Evolutionary conservation across 2,329 filamentous ascomycete species (phyloP).

Genomic region (Capronia americana): DNA sequence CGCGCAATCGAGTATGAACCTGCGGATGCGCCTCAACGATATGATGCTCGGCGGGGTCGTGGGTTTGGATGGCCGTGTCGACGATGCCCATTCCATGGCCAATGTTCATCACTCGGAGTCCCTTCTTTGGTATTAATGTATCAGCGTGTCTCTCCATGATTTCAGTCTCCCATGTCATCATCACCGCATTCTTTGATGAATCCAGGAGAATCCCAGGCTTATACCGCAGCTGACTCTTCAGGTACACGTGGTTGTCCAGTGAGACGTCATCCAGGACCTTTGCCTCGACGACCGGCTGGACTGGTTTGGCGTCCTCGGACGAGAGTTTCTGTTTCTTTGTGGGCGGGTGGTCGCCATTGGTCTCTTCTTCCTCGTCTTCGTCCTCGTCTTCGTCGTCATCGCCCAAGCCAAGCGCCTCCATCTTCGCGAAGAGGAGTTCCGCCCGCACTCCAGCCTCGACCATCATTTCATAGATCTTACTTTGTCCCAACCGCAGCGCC

Average conservation of each 20-base stretch:
- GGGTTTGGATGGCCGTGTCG: slow-evolving; percentile 20
- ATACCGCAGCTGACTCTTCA: slow-evolving; percentile 19
- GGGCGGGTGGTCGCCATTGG: background rate
- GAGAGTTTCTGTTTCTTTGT: slow-evolving; percentile 15
- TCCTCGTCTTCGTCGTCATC: background rate
- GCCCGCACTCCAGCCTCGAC: slow-evolving; percentile 16
- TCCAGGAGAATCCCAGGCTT: slow-evolving; percentile 15
- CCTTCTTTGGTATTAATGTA: slow-evolving; percentile 7
- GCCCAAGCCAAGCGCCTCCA: slow-evolving; percentile 11
- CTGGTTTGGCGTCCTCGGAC: background rate
- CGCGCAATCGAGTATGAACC: slow-evolving; percentile 8
- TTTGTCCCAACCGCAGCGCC: slow-evolving; percentile 11
- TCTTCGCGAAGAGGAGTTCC: slow-evolving; percentile 17
- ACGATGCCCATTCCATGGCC: slow-evolving; percentile 20
- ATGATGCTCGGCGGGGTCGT: slow-evolving; percentile 12
- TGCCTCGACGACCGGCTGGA: slow-evolving; percentile 7
- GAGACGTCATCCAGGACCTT: slow-evolving; percentile 18
- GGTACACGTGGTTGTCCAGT: slow-evolving; percentile 10
- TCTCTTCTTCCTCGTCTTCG: background rate
- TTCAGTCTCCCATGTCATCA: slow-evolving; percentile 12
- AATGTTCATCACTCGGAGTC: slow-evolving; percentile 22
- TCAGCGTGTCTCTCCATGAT: slow-evolving; percentile 20
- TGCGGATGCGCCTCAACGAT: slow-evolving; percentile 19
- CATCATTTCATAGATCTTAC: slow-evolving; percentile 21
- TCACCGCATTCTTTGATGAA: background rate